Evolutionary conservation across 2,329 filamentous ascomycete genomes (phyloP), one percentile per base, ranked within the genome.

Genomic region (Cladosporium austrohemisphaericum): DNA sequence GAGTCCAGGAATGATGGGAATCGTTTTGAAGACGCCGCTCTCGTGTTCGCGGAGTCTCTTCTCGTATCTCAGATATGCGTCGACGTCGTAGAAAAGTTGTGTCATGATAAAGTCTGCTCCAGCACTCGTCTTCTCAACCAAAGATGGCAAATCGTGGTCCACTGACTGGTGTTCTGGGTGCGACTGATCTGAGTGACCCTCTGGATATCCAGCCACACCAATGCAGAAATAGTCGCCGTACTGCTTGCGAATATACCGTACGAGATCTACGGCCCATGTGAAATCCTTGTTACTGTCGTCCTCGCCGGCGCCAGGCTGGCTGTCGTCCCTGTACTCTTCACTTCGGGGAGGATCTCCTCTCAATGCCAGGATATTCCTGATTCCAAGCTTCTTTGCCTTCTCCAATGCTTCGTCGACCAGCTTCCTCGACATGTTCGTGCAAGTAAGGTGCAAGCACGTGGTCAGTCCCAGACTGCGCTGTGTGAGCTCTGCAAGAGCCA

Each of bases 81-180:
- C 77, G 19, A 90, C 79, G 64, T 97, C 90, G 68, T 95, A 98
- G 70, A 96, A 97, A 7, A 98, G 77, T 68, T 98, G 93, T 1
- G 93, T 97, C 88, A 98, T 95, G 69, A 98, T 86, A 65, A 98
- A 98, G 70, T 97, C 91, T 43, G 91, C 93, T 1, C 93, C 93
- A 3, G 93, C 93, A 59, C 85, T 77, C 1, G 85, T 86, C 76
- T 98, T 98, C 58, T 95, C 90, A 9, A 95, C 81, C 47, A 98
- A 76, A 62, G 86, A 95, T 1, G 91, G 88, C 52, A 98, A 71
- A 69, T 98, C 93, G 46, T 74, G 71, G 48, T 68, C 65, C 0
- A 79, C 75, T 57, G 78, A 77, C 63, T 85, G 83, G 55, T 86
- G 79, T 61, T 94, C 88, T 1, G 92, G 92, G 67, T 94, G 85